Conservation (phyloP, 2,329 filamentous ascomycete genomes). For the Colletotrichum sp. region DNA sequence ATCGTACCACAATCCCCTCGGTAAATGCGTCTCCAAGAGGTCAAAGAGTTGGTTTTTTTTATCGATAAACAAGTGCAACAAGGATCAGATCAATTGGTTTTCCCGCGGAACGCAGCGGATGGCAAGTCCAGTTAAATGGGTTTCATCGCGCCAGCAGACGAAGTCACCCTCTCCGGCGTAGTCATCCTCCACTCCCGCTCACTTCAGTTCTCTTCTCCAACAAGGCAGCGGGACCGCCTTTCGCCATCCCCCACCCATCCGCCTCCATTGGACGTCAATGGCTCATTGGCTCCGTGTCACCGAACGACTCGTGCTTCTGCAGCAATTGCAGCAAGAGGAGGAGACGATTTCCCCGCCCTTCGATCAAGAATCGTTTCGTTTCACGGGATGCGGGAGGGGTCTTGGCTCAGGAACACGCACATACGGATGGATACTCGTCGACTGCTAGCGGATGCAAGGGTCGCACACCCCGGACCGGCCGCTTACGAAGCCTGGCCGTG, state of each 20-base stretch:
- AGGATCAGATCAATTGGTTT: neutral
- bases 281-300: neutral
- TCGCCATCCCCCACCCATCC: neutral
- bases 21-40: neutral
- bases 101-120: neutral
- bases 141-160: neutral
- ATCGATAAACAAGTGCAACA: neutral
- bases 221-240: neutral
- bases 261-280: neutral
- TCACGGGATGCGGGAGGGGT: slow-evolving; percentile 13
- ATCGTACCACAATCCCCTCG: neutral
- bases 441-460: neutral
- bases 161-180: neutral
- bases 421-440: neutral
- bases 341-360: neutral
- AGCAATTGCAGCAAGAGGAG: neutral
- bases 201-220: neutral
- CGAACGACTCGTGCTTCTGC: neutral
- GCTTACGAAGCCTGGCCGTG: neutral
- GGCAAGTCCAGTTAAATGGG: neutral
- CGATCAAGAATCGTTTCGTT: neutral
- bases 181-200: neutral
- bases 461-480: neutral
- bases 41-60: neutral
- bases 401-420: neutral